Evolutionary conservation across 306 rosid genomes (phyloP), one percentile per base, ranked within the genome.

Genomic region (Cucurbita ficifolia): DNA sequence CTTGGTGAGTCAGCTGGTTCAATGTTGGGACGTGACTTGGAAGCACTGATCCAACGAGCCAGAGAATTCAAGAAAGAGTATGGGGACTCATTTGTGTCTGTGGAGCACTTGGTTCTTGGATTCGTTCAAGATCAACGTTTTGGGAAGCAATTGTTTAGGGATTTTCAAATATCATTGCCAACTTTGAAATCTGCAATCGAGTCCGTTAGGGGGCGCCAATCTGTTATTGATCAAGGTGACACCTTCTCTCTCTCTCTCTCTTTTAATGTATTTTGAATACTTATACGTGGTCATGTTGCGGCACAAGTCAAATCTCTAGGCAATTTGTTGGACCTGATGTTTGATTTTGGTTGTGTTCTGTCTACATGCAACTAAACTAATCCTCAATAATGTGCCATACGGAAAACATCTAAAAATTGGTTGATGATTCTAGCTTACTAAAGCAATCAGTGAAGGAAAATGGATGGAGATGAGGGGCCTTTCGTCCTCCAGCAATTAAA

Each of bases 11-110:
- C 95, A 49, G 77, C 79, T 65, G 97, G 99, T 19, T 80, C 99
- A 58, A 86, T 95, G 91, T 77, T 95, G 70, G 99, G 99, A 75
- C 97, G 97, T 79, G 96, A 95, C 81, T 87, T 94, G 88, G 99
- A 94, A 81, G 99, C 87, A 62, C 79, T 94, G 80, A 65, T 94
- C 83, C 92, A 88, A 76, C 91, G 92, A 84, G 91, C 97, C 62
- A 91, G 97, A 81, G 97, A 88, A 39, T 79, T 79, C 82, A 94
- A 91, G 85, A 94, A 89, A 82, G 95, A 89, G 73, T 91, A 89
- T 81, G 96, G 92, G 55, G 99, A 94, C 61, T 94, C 99, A 48
- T 94, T 86, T 84, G 92, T 94, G 76, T 94, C 99, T 42, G 99
- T 94, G 57, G 99, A 94, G 80, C 99, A 94, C 75, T 78, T 94